Base-by-base conservation (phyloP, 108 stramenopile genomes). In the Cylindrotheca closterium region DNA sequence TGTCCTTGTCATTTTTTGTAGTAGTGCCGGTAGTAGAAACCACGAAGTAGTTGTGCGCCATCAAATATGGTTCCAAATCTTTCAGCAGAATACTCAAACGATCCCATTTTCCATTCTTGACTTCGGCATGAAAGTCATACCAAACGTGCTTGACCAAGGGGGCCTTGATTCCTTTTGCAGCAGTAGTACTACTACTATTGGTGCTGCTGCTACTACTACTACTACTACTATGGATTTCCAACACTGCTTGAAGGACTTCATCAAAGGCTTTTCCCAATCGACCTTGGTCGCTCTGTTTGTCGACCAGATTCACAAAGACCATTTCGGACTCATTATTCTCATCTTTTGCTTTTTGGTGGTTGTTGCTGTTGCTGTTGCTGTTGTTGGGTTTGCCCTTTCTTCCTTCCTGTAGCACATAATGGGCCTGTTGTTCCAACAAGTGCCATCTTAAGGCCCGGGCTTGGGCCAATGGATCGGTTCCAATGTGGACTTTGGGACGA, bases 121-220 rank as follows among this genome's bases (percentile, higher is more conserved):
- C 90, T 78, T 97, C 94, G 26, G 95, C 88, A 79, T 98, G 98
- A 74, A 98, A 98, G 64, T 98, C 98, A 71, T 86, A 98, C 98
- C 98, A 98, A 18, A 95, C 76, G 55, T 95, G 88, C 53, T 80
- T 47, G 1, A 94, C 67, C n/a, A n/a, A n/a, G n/a, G n/a, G n/a
- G n/a, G 45, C n/a, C 15, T 42, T 42, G 7, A 42, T 42, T 49
- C 52, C 21, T 7, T n/a, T 23, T 19, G 50, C 67, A 7, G 77
- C 53, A 32, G 21, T 30, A 0, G 22, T 47, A 21, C 57, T 7
- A 7, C 7, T 18, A 2, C 67, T 60, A 23, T 66, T 56, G 28
- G 58, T 51, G 58, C 62, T 46, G 32, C 18, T 26, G 5, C 30
- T 42, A 12, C 42, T 45, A 10, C 51, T 51, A 23, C n/a, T 21